Conservation (phyloP, 2,329 filamentous ascomycete genomes). For the Xenosphaeropsis pyriputrescens region DNA sequence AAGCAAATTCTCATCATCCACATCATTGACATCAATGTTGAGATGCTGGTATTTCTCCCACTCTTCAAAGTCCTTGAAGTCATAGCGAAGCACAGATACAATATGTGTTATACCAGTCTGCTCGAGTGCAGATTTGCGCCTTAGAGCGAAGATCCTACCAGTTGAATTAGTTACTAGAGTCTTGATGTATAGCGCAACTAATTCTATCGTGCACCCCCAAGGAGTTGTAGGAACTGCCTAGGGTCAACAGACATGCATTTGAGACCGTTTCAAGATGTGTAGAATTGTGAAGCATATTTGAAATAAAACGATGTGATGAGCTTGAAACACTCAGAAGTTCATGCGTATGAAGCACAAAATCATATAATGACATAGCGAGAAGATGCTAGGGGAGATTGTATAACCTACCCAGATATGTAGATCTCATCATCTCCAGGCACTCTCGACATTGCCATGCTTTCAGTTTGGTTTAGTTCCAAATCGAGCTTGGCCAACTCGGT, state of each 20-base stretch:
- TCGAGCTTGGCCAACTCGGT: too few species aligned
- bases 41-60: constrained; percentile 54
- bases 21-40: constrained; percentile 76
- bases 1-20: constrained; percentile 77
- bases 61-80: constrained; percentile 38
- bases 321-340: too few species aligned
- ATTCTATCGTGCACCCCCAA: neutral
- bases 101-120: constrained; percentile 76
- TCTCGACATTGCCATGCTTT: constrained; percentile 44
- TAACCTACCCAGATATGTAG: constrained; percentile 62
- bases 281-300: too few species aligned
- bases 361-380: constrained; percentile 2
- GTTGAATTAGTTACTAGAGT: constrained; percentile 5
- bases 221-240: neutral
- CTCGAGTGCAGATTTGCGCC: constrained; percentile 53
- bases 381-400: constrained; percentile 1
- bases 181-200: neutral
- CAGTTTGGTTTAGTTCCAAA: neutral
- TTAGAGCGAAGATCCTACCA: constrained; percentile 63
- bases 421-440: constrained; percentile 57
- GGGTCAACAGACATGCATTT: too few species aligned
- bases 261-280: too few species aligned
- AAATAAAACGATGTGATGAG: too few species aligned
- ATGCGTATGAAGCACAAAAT: too few species aligned
- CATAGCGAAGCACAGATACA: constrained; percentile 63